A percentile compares a stretch with the other conserved stretches of the same genome.
Evolutionary conservation across 2,329 filamentous ascomycete species (phyloP).

Genomic region (Ascochyta fabae): DNA sequence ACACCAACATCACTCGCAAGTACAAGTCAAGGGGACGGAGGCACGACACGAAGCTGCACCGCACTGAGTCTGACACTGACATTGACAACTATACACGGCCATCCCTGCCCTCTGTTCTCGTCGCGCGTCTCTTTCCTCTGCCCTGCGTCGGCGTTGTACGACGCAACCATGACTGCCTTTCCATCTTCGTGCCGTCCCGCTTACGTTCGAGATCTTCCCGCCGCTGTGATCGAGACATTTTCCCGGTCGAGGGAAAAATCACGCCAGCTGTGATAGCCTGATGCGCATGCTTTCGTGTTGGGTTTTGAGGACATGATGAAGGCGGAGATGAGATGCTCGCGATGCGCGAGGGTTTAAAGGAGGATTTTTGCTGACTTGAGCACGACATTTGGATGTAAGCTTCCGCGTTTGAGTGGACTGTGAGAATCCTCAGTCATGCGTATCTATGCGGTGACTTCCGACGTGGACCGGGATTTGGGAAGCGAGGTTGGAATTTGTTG

Average conservation of each 20-base stretch:
- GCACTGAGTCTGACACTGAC: conserved; percentile 16
- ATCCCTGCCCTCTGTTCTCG: conserved; percentile 17
- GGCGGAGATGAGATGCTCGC: background rate
- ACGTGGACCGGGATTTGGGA: conserved; percentile 18
- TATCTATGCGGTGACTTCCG: conserved; percentile 18
- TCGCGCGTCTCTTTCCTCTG: conserved; percentile 21
- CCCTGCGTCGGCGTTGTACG: conserved; percentile 22
- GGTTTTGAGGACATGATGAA: background rate
- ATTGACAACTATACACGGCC: conserved; percentile 14
- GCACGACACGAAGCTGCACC: conserved; percentile 4
- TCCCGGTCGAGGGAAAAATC: conserved; percentile 8
- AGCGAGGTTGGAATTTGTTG: conserved; percentile 16
- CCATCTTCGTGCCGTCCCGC: conserved; percentile 13
- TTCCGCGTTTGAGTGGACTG: background rate
- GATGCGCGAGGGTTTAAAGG: background rate
- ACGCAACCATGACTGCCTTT: conserved; percentile 13
- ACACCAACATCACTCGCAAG: background rate
- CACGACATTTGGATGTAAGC: conserved; percentile 5
- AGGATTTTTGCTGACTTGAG: conserved; percentile 6
- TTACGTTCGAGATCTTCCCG: conserved; percentile 13
- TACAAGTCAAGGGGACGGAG: background rate
- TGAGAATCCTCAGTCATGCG: background rate
- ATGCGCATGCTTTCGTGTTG: conserved; percentile 2
- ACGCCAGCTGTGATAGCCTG: background rate
- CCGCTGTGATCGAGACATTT: conserved; percentile 30